Percentiles rank a stretch among this genome's conserved stretches.
Evolutionary conservation across 768 basidiomycete genomes (phyloP).

Genomic region (Lentinula edodes): DNA sequence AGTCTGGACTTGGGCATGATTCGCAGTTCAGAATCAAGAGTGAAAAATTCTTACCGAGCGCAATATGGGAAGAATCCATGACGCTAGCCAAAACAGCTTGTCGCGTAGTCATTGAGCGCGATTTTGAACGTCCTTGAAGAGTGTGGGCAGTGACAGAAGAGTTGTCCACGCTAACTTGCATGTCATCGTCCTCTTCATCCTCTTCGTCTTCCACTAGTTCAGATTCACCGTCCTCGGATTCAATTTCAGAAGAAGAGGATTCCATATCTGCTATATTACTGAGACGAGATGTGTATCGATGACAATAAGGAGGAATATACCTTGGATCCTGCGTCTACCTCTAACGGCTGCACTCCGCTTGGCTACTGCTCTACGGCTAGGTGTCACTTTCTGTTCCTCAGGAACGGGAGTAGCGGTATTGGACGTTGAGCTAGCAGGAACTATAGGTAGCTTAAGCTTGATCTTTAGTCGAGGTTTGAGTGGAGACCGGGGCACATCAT

Average conservation of each 20-base stretch:
- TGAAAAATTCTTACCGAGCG: slow-evolving; percentile 37
- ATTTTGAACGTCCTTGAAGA: not conserved
- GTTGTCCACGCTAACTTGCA: not conserved
- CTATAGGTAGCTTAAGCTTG: slow-evolving; percentile 9
- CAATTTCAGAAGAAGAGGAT: slow-evolving; percentile 2
- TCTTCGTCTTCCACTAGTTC: not conserved
- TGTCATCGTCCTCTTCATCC: slow-evolving; percentile 4
- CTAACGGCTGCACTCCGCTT: slow-evolving; percentile 6
- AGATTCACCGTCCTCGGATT: slow-evolving; percentile 1
- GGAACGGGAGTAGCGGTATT: slow-evolving; percentile 10
- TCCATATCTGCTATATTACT: not conserved
- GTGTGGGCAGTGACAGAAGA: not conserved
- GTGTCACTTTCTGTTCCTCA: slow-evolving; percentile 4
- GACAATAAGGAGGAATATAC: not conserved
- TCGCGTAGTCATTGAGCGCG: slow-evolving; percentile 45
- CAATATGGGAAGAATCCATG: slow-evolving; percentile 64
- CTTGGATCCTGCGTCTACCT: slow-evolving; percentile 4
- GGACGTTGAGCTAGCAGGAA: slow-evolving; percentile 10
- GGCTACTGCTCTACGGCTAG: not conserved
- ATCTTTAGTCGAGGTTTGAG: slow-evolving; percentile 10
- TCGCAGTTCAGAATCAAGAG: not conserved
- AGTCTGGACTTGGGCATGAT: not conserved
- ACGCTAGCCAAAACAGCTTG: slow-evolving; percentile 72
- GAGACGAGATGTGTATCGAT: not conserved
- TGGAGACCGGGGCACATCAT: slow-evolving; percentile 11